phyloP scores from a whole-genome alignment of 345 rosid species.

The Sonneratia caseolaris region DNA sequence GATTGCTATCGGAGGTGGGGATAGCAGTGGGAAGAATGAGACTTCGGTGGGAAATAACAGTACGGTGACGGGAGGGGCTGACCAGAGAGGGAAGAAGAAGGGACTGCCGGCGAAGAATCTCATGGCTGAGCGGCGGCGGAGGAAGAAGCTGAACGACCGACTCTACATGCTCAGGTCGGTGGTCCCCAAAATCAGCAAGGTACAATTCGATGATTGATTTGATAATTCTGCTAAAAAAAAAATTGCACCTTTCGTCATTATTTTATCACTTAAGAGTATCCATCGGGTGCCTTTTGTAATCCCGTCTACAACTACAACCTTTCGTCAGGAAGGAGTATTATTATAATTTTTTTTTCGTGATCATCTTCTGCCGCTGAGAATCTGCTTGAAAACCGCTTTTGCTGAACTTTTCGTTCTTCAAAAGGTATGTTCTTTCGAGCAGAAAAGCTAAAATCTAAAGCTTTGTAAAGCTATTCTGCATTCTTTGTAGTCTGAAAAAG shows the following conservation, averaged over 20 bases:
- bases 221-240: background rate
- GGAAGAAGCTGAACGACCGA: conserved; percentile 96
- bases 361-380: background rate
- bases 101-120: conserved; percentile 92
- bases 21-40: conserved; percentile 38
- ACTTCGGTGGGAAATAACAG: conserved; percentile 40
- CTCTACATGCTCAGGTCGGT: conserved; percentile 97
- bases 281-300: background rate
- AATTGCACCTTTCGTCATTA: background rate
- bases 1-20: conserved; percentile 18
- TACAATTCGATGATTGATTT: conserved; percentile 13
- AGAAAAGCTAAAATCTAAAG: background rate
- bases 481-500: background rate
- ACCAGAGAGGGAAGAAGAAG: conserved; percentile 65
- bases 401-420: background rate
- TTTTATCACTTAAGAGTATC: background rate
- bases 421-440: background rate
- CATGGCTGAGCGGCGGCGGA: conserved; percentile 93
- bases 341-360: background rate
- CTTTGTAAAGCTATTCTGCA: background rate
- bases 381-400: background rate
- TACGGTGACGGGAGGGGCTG: conserved; percentile 27
- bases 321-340: background rate
- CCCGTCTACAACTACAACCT: background rate
- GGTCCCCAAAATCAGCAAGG: conserved; percentile 98